Conservation (phyloP, 2,329 filamentous ascomycete genomes). For the Boeremia lycopersici region DNA sequence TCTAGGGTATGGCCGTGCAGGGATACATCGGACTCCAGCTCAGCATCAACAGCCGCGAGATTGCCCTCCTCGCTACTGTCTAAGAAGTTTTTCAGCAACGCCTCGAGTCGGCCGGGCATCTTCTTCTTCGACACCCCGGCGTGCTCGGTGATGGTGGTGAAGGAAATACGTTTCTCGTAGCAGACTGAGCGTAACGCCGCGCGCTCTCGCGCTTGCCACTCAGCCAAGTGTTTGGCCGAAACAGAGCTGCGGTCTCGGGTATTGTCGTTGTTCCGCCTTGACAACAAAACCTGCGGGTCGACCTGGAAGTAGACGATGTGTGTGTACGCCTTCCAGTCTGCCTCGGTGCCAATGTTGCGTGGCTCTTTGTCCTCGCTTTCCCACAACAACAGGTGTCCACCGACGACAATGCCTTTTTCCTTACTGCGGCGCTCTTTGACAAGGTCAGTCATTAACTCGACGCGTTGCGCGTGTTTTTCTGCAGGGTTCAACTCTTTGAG, state of each 20-base stretch:
- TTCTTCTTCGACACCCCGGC: neutral
- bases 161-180: neutral
- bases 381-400: neutral
- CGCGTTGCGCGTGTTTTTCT: neutral
- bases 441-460: neutral
- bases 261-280: neutral
- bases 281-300: neutral
- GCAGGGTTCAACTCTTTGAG: neutral
- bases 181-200: neutral
- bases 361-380: neutral
- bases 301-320: neutral
- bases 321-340: neutral
- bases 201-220: neutral
- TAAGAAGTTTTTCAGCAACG: neutral
- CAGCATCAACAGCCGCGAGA: neutral
- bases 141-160: neutral
- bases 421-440: neutral
- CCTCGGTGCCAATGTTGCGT: neutral
- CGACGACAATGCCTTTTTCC: neutral
- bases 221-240: neutral
- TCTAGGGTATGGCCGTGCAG: conserved; percentile 30
- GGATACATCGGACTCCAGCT: neutral
- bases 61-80: neutral
- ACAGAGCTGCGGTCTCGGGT: neutral
- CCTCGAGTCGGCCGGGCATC: neutral